Evolutionary conservation across 2,329 filamentous ascomycete species (phyloP).

Genomic region (Leptoxyphium fumago): DNA sequence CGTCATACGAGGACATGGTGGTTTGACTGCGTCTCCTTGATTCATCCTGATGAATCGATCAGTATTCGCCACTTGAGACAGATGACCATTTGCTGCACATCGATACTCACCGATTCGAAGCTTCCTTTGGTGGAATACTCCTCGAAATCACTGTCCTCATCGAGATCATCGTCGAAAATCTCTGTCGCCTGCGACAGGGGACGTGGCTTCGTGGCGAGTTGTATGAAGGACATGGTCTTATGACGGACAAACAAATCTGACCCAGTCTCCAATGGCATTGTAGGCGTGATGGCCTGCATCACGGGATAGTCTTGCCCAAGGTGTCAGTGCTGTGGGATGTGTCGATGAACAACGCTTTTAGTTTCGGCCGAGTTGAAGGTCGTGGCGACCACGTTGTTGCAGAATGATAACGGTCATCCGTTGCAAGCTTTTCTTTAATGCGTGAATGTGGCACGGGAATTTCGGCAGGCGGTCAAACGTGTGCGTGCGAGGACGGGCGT

Average conservation of each 20-base stretch:
- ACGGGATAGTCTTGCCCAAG: constrained; percentile 2
- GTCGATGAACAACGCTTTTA: background rate
- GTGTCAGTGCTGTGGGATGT: constrained; percentile 1
- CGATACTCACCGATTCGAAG: constrained; percentile 51
- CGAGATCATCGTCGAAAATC: constrained; percentile 62
- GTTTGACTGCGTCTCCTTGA: constrained; percentile 63
- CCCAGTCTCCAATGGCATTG: constrained; percentile 27
- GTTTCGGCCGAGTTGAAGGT: constrained; percentile 3
- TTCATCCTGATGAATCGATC: constrained; percentile 13
- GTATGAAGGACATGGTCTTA: constrained; percentile 44
- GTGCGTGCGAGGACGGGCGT: constrained; percentile 27
- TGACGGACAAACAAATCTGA: constrained; percentile 36
- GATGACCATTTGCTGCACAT: no score
- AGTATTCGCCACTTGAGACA: background rate
- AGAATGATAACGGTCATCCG: background rate
- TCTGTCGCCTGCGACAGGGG: constrained; percentile 61
- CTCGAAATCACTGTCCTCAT: constrained; percentile 47
- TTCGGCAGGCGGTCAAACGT: constrained; percentile 20
- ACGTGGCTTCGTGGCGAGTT: constrained; percentile 36
- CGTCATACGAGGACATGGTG: constrained; percentile 76
- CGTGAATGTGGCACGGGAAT: constrained; percentile 9
- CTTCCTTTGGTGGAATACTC: constrained; percentile 46
- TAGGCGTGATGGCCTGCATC: constrained; percentile 32
- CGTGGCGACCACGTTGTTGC: background rate
- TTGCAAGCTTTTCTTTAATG: background rate